Evolutionary conservation across 2,329 filamentous ascomycete species (phyloP).

Genomic region (Fusarium musae): DNA sequence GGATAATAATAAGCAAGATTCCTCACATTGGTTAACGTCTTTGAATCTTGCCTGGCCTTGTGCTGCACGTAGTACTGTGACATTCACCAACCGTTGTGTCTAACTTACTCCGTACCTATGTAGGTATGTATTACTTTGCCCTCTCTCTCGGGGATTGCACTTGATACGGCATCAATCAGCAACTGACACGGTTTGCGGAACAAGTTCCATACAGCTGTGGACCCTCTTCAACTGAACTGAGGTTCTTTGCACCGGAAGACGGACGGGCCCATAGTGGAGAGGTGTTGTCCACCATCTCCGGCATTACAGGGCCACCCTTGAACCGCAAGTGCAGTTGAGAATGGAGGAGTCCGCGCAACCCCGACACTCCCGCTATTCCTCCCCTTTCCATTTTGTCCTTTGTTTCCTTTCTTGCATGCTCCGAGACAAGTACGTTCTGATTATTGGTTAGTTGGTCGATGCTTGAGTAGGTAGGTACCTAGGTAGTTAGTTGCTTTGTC

Average conservation of each 20-base stretch:
- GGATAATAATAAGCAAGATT: not conserved
- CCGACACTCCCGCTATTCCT: constrained; percentile 33
- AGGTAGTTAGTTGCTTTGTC: not conserved
- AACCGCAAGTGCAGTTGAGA: constrained; percentile 26
- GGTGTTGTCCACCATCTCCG: constrained; percentile 41
- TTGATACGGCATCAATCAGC: constrained; percentile 39
- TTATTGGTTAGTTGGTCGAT: not conserved
- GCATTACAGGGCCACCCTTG: constrained; percentile 27
- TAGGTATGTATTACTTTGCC: not conserved
- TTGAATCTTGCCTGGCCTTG: not conserved
- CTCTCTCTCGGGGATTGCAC: constrained; percentile 31
- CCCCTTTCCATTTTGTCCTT: constrained; percentile 7
- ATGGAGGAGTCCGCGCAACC: constrained; percentile 37
- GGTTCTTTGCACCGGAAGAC: constrained; percentile 25
- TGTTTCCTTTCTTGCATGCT: constrained; percentile 7
- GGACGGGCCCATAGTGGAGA: constrained; percentile 36
- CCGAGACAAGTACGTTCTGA: not conserved
- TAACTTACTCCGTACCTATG: not conserved
- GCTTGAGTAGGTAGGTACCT: not conserved
- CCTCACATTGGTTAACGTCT: not conserved
- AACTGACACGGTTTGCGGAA: constrained; percentile 20
- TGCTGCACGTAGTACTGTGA: not conserved
- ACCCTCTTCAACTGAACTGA: constrained; percentile 23
- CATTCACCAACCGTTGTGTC: constrained; percentile 3
- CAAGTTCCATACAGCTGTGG: constrained; percentile 22